These are phyloP conservation scores for Nemania sp. DNA, from an alignment of 2,329 filamentous ascomycete genomes.

Conservation along the genomic window DNA sequence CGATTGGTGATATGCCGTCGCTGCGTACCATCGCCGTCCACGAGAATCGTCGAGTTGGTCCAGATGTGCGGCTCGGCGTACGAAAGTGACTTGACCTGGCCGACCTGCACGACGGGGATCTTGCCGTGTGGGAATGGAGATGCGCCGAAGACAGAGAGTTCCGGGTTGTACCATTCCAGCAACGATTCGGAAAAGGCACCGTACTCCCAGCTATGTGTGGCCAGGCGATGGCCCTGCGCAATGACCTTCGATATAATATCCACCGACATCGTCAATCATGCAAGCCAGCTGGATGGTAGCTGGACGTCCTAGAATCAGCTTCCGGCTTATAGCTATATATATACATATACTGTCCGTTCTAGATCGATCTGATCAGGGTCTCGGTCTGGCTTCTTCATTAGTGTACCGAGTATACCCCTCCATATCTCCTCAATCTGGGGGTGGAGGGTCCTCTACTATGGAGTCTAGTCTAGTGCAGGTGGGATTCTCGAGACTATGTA, in stretches of 20 bases:
- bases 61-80: conserved; percentile 34
- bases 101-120: conserved; percentile 42
- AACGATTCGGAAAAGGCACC: conserved; percentile 35
- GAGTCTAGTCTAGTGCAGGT: too few species aligned
- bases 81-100: conserved; percentile 29
- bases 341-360: too few species aligned
- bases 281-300: too few species aligned
- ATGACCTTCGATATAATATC: conserved; percentile 34
- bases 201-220: conserved; percentile 38
- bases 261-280: conserved; percentile 21
- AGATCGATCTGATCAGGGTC: too few species aligned
- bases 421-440: too few species aligned
- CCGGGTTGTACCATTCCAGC: conserved; percentile 35
- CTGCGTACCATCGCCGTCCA: conserved; percentile 33
- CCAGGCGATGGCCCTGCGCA: conserved; percentile 32
- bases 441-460: too few species aligned
- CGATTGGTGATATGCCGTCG: background rate
- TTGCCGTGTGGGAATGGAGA: conserved; percentile 42
- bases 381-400: too few species aligned
- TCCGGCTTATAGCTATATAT: too few species aligned
- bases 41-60: conserved; percentile 32
- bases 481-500: too few species aligned
- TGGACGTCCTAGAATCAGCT: too few species aligned
- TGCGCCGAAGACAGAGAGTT: conserved; percentile 32
- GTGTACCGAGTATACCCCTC: too few species aligned